A percentile compares a stretch with the other conserved stretches of the same genome.
These are phyloP conservation scores for Cyberlindnera xylosilytica DNA, from an alignment of 805 yeast genomes.

Conservation along the genomic window DNA sequence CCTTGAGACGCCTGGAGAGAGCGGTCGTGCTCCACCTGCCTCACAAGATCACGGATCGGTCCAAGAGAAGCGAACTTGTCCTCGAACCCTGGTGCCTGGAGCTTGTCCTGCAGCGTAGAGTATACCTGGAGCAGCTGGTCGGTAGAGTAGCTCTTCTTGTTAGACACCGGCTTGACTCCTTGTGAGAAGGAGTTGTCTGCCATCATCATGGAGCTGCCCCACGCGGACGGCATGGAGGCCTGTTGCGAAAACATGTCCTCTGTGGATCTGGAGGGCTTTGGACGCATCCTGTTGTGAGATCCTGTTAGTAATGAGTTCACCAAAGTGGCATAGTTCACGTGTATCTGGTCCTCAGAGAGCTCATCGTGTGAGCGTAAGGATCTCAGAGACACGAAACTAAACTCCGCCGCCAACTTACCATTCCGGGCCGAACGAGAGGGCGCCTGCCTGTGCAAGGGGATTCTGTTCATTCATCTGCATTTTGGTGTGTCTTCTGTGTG, in stretches of 20 bases:
- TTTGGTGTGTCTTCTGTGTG: not conserved
- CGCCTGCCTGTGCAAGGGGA: constrained; percentile 4
- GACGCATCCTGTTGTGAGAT: constrained; percentile 30
- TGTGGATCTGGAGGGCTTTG: constrained; percentile 20
- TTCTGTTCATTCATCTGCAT: constrained; percentile 12
- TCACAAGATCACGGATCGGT: constrained; percentile 23
- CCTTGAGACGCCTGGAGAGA: constrained; percentile 8
- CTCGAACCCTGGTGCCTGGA: constrained; percentile 27
- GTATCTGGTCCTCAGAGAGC: no score
- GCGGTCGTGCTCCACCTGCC: constrained; percentile 23
- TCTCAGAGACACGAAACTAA: not conserved
- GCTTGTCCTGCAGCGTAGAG: constrained; percentile 34
- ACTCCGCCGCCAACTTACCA: constrained; percentile 10
- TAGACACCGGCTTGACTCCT: constrained; percentile 11
- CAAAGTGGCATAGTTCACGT: not conserved
- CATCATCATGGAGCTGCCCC: constrained; percentile 7
- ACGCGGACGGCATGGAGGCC: not conserved
- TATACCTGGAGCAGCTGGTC: constrained; percentile 54
- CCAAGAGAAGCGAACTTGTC: constrained; percentile 33
- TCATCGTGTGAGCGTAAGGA: no score
- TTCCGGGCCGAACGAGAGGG: constrained; percentile 16
- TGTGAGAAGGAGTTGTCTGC: constrained; percentile 12
- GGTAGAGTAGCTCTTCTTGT: constrained; percentile 37
- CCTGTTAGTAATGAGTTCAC: constrained; percentile 1
- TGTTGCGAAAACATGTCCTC: not conserved